A percentile compares a stretch with the other conserved stretches of the same genome.
Evolutionary conservation across 192 early-diverging fungal genomes (phyloP).

Genomic region (Linnemannia schmuckeri): DNA sequence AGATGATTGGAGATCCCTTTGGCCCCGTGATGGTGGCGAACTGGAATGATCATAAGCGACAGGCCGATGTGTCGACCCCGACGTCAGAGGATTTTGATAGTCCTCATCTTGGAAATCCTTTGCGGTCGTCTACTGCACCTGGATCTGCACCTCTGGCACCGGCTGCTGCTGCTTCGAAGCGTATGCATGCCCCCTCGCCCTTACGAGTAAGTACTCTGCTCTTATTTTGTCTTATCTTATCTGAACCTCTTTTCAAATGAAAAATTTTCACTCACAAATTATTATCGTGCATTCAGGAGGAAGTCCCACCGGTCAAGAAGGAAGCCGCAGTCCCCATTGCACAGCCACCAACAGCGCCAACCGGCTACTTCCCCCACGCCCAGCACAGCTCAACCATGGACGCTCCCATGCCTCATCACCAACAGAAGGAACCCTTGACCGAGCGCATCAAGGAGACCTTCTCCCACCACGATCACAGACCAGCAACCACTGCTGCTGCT

Average conservation of each 20-base stretch:
- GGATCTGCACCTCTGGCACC: not conserved
- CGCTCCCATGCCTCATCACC: not conserved
- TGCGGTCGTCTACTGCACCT: not conserved
- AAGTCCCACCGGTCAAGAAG: not conserved
- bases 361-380: not conserved
- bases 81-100: slow-evolving; percentile 26
- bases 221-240: not conserved
- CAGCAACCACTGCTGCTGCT: not conserved
- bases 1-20: slow-evolving; percentile 9
- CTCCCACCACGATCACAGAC: not conserved
- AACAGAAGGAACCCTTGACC: not conserved
- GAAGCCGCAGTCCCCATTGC: not conserved
- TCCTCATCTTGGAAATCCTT: not conserved
- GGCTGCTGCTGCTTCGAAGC: not conserved
- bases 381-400: not conserved
- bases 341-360: not conserved
- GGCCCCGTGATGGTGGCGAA: slow-evolving; percentile 27
- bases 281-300: not conserved
- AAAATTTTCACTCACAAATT: not conserved
- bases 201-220: not conserved
- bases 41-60: slow-evolving; percentile 17
- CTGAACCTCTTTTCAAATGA: not conserved
- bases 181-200: not conserved
- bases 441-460: not conserved
- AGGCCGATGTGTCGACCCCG: not conserved